Base-by-base conservation (phyloP, 805 yeast species). In the Ogataea ramenticola region DNA sequence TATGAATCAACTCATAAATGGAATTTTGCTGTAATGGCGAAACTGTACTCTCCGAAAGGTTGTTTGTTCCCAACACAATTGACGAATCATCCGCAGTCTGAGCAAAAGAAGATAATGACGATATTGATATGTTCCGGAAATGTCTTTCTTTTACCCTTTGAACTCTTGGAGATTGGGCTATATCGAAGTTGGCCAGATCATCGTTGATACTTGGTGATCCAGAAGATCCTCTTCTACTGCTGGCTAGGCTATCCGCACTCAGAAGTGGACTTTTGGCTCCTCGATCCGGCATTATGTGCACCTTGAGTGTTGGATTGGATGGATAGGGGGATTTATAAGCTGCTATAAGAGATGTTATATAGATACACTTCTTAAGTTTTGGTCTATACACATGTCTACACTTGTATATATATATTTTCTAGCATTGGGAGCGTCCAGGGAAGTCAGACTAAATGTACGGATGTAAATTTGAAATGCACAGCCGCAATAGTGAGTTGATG, bases 1-100 rank as follows among this genome's bases (percentile, higher is more conserved):
- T 82, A 41, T 82, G 75, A 1, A 89, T 82, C 43, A 89, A 67
- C 54, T 85, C 93, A 56, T 74, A 86, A 30, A 88, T 79, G 4
- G 95, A 82, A 55, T 86, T 86, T 41, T 84, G 80, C 1, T 86
- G 86, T 51, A 82, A 58, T 1, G 86, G 82, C 21, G 79, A 72
- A 14, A 71, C 67, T 2, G 66, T 54, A 10, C 64, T 53, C 20
- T 64, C 65, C 0, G 71, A 65, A 11, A 69, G 49, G 35, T 62
- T 63, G 49, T 70, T 71, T 38, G 64, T 52, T 0, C 76, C 77
- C 37, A 68, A 47, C 1, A 65, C 57, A 22, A 60, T 43, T 1
- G 65, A 62, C 27, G 64, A 55, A 26, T 58, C 64, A 12, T 31
- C 36, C 4, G 4, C 24, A 30, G 19, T 63, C 11, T 58, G 50